Base-by-base conservation (phyloP, 2,329 filamentous ascomycete genomes). In the Exophiala sp. region DNA sequence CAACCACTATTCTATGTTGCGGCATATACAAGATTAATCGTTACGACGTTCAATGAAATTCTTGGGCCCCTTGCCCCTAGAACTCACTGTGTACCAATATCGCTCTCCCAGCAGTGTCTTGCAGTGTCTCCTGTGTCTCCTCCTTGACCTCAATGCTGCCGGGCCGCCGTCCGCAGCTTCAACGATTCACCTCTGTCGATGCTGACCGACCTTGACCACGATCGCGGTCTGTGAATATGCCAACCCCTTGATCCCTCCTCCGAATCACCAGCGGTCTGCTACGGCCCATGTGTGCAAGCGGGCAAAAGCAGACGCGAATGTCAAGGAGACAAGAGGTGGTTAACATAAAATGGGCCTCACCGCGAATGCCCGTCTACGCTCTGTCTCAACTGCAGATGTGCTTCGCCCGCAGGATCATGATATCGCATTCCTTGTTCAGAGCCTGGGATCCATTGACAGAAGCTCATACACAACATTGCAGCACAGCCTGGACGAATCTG, bases 401-500 rank as follows among this genome's bases (percentile, higher is more conserved):
- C 49, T 52, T 16, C 50, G 50, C 21, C 58, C 59, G 24, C 40
- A 53, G 37, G 58, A 62, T 30, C 48, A 57, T 39, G 57, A 60
- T 16, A 62, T 59, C 41, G 46, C 51, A n/a, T 37, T 19, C 9
- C 37, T 60, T 13, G 57, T 62, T 13, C 52, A 56, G 37, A 52
- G 27, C 48, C 59, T 73, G 41, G 65, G 65, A 40, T 55, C 35
- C 39, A 42, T 64, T 63, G 52, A 67, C 61, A 52, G 58, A 61
- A 52, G 60, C 58, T 52, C 59, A 58, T 55, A 52, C 57, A 40
- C 58, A 23, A 60, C 62, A 30, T 56, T 67, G 30, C 59, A 70
- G 19, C 53, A 67, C 47, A 64, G 64, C 43, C 57, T 68, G 18
- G 67, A 69, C 6, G 69, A 84, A 29, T 66, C 77, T 56, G 76